Conservation (phyloP, 139 green algal genomes). For the Auxenochlorella pyrenoidosa region DNA sequence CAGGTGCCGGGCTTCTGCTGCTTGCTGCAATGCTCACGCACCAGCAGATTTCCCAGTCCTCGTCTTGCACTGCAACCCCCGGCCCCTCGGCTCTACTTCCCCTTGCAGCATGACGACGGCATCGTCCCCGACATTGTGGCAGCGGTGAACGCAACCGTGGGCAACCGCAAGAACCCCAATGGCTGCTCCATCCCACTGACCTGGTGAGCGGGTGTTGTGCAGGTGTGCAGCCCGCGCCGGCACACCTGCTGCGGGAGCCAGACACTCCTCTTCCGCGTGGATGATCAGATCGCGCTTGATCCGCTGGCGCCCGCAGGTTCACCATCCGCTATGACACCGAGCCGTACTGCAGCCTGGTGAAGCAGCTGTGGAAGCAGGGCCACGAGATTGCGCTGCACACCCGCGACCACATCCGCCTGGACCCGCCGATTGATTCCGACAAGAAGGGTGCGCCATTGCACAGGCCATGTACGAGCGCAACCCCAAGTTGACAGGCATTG, state of each 20-base stretch:
- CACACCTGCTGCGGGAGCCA: no score
- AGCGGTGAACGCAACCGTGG: background rate
- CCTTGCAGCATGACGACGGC: constrained; percentile 24
- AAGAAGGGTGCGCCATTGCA: background rate
- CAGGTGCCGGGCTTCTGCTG: background rate
- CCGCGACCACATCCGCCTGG: constrained; percentile 24
- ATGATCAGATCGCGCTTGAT: background rate
- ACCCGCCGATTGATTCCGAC: background rate
- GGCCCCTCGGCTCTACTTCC: background rate
- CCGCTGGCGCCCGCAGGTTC: background rate
- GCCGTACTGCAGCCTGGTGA: constrained; percentile 29
- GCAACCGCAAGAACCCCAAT: constrained; percentile 27
- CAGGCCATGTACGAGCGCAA: no score
- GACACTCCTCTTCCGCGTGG: no score
- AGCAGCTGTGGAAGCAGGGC: constrained; percentile 12
- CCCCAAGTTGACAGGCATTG: no score
- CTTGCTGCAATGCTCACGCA: background rate
- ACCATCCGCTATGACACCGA: constrained; percentile 24
- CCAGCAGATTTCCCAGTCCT: background rate
- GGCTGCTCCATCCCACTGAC: constrained; percentile 30
- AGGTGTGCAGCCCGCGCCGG: background rate
- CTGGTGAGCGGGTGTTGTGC: background rate
- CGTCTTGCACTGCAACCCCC: background rate
- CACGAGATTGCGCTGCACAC: constrained; percentile 41
- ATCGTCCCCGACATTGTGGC: constrained; percentile 14